These are phyloP conservation scores for Omphalotus guepiniiformis DNA, from an alignment of 768 basidiomycete species.

Conservation along the genomic window DNA sequence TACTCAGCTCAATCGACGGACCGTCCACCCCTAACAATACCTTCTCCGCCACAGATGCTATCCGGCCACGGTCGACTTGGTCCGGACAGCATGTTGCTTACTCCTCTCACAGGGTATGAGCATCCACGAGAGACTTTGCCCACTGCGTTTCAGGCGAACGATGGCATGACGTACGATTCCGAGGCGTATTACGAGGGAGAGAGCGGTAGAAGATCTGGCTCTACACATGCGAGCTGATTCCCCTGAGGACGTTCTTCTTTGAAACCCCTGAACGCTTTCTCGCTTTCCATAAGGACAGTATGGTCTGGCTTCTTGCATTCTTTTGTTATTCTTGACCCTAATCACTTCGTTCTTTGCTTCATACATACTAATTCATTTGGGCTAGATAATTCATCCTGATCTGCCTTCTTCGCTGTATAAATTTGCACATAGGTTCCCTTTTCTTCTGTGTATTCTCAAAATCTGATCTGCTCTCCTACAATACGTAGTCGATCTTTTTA, in stretches of 20 bases:
- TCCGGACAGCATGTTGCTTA: conserved; percentile 63
- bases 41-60: conserved; percentile 16
- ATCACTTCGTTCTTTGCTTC: neutral
- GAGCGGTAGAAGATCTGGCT: conserved; percentile 34
- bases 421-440: too few species aligned
- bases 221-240: conserved; percentile 37
- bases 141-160: conserved; percentile 8
- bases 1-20: conserved; percentile 5
- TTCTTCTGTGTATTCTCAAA: too few species aligned
- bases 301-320: too few species aligned
- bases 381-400: conserved; percentile 1
- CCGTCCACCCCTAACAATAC: conserved; percentile 5
- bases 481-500: too few species aligned
- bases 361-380: neutral
- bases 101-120: conserved; percentile 62
- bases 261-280: too few species aligned
- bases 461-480: too few species aligned
- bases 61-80: conserved; percentile 41
- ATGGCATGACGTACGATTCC: conserved; percentile 15
- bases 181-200: conserved; percentile 32
- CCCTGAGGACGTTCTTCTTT: too few species aligned
- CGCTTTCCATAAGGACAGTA: too few species aligned
- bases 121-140: conserved; percentile 8
- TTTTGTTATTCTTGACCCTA: neutral
- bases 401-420: too few species aligned